Evolutionary conservation across 306 rosid species (phyloP), one percentile per base, ranked within the genome.

Genomic region (Lupinus albus): DNA sequence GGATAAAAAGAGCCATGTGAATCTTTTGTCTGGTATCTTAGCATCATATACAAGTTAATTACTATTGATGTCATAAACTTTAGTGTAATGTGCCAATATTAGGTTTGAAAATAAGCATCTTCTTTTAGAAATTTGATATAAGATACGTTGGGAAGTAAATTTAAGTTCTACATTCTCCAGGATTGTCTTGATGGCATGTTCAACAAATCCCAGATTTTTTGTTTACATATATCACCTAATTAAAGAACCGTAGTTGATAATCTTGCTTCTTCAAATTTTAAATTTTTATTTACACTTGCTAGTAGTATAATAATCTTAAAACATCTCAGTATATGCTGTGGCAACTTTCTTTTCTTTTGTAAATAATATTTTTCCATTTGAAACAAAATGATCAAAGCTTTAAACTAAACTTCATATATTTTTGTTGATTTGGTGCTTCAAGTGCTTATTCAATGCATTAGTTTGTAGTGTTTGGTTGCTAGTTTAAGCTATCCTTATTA

Each of bases 401-500:
- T 58, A 48, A 36, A 68, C 41, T 39, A 55, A 58, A 51, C 20
- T 50, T 56, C 30, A 59, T 74, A 50, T 48, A 18, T 75, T 73
- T 42, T 52, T 41, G n/a, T n/a, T n/a, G n/a, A n/a, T n/a, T n/a
- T n/a, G n/a, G n/a, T n/a, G n/a, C n/a, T n/a, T n/a, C n/a, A n/a
- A n/a, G n/a, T n/a, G n/a, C n/a, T n/a, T n/a, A n/a, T n/a, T n/a
- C n/a, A n/a, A n/a, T n/a, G n/a, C n/a, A n/a, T n/a, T n/a, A n/a
- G n/a, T n/a, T n/a, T n/a, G n/a, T n/a, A n/a, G n/a, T n/a, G n/a
- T n/a, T n/a, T n/a, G n/a, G n/a, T n/a, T n/a, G n/a, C n/a, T n/a
- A n/a, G n/a, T n/a, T n/a, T n/a, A n/a, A n/a, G n/a, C n/a, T n/a
- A n/a, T n/a, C n/a, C n/a, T n/a, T n/a, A n/a, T n/a, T n/a, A n/a